Evolutionary conservation across 2,329 filamentous ascomycete genomes (phyloP).

Genomic region (Fusarium nygamai): DNA sequence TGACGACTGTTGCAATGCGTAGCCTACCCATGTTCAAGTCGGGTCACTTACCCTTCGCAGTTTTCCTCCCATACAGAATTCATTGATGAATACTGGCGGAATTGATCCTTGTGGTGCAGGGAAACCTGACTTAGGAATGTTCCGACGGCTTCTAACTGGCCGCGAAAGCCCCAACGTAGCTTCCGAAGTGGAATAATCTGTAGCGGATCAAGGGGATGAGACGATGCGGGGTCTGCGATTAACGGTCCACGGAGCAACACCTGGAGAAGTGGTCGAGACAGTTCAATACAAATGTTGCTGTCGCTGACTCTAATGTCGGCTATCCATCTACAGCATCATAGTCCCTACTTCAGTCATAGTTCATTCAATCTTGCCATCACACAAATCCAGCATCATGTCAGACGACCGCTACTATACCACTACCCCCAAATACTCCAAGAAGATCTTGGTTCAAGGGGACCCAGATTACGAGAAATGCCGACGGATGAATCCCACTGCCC

Average conservation of each 20-base stretch:
- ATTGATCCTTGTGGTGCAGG: neutral
- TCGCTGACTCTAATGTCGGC: neutral
- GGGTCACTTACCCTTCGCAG: neutral
- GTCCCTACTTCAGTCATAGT: neutral
- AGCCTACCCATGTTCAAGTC: neutral
- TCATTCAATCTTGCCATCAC: neutral
- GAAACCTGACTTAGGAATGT: neutral
- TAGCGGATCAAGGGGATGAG: neutral
- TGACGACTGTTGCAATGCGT: neutral
- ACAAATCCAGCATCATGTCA: neutral
- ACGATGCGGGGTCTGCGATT: fast-evolving
- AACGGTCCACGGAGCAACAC: neutral
- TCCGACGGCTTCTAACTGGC: neutral
- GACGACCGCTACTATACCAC: neutral
- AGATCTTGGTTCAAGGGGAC: neutral
- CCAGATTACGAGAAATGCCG: neutral
- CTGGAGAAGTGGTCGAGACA: neutral
- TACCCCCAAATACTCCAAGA: neutral
- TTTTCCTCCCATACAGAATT: neutral
- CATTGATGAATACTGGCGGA: neutral
- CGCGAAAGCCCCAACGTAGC: neutral
- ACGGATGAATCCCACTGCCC: neutral
- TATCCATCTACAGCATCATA: neutral
- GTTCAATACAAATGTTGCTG: neutral
- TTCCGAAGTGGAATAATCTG: neutral